Percentiles rank a stretch among this genome's conserved stretches.
These are phyloP conservation scores for Colletotrichum cuscutae DNA, from an alignment of 2,329 filamentous ascomycete genomes.

Conservation along the genomic window DNA sequence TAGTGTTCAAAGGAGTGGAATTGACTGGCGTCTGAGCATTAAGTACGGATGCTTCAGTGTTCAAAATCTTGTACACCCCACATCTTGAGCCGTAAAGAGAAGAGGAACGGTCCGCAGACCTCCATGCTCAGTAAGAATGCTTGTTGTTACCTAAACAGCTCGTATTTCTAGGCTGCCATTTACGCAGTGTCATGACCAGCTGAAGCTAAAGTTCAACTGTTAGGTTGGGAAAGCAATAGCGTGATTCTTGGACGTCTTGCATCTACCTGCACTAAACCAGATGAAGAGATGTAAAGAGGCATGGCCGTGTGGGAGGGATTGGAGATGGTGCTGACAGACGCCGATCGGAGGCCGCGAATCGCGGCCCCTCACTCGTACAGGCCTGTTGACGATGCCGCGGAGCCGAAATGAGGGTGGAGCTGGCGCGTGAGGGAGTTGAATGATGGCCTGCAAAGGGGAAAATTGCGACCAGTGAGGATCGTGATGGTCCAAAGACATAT, in stretches of 20 bases:
- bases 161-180: not conserved
- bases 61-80: not conserved
- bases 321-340: not conserved
- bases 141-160: not conserved
- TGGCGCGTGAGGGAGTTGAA: not conserved
- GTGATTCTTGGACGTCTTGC: not conserved
- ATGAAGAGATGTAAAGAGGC: not conserved
- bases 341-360: not conserved
- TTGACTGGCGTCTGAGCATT: no score
- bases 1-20: no score
- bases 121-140: not conserved
- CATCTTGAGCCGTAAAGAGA: not conserved
- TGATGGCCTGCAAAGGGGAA: not conserved
- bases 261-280: not conserved
- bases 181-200: not conserved
- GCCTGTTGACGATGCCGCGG: not conserved
- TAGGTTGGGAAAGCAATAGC: not conserved
- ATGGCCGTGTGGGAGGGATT: no score
- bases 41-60: no score
- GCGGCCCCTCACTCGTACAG: not conserved
- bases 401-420: slow-evolving; percentile 7
- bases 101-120: not conserved
- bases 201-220: not conserved
- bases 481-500: not conserved
- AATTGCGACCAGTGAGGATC: not conserved